Evolutionary conservation across 768 basidiomycete species (phyloP).

Genomic region (Filobasidium floriforme): DNA sequence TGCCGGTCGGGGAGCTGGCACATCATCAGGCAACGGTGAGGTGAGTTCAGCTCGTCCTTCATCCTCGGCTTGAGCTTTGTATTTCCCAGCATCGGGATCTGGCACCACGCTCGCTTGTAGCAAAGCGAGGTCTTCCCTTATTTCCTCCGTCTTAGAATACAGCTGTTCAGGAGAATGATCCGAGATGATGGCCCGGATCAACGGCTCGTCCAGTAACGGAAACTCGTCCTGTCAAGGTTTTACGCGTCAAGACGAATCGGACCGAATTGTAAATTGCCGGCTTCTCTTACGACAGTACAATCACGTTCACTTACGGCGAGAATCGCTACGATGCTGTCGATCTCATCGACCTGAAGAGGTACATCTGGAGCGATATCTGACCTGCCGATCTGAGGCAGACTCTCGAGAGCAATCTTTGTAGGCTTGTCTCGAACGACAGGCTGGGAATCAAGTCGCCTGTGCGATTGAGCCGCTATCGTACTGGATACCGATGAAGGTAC

Average conservation of each 20-base stretch:
- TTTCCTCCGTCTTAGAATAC: slow-evolving; percentile 9
- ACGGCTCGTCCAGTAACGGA: slow-evolving; percentile 21
- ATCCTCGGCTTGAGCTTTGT: background rate
- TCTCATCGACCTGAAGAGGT: background rate
- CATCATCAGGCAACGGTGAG: background rate
- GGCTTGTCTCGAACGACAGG: background rate
- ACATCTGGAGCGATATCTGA: too few species aligned
- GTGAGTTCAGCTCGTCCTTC: background rate
- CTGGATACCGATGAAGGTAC: background rate
- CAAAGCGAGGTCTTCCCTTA: slow-evolving; percentile 18
- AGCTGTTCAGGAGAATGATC: slow-evolving; percentile 19
- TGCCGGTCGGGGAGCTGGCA: background rate
- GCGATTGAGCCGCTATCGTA: background rate
- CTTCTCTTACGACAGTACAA: too few species aligned
- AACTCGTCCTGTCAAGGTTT: slow-evolving; percentile 12
- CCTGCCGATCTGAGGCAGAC: too few species aligned
- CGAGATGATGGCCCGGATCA: slow-evolving; percentile 20
- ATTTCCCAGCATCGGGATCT: background rate
- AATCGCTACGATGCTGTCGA: background rate
- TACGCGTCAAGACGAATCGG: too few species aligned
- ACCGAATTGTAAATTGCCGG: too few species aligned
- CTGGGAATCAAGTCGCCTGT: slow-evolving; percentile 3
- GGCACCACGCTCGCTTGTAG: slow-evolving; percentile 20
- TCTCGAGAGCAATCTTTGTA: background rate
- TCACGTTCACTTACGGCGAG: background rate